Evolutionary conservation across 1,139 yeast genomes (phyloP).

Genomic region (Zhuliangozyma blackwelliae): DNA sequence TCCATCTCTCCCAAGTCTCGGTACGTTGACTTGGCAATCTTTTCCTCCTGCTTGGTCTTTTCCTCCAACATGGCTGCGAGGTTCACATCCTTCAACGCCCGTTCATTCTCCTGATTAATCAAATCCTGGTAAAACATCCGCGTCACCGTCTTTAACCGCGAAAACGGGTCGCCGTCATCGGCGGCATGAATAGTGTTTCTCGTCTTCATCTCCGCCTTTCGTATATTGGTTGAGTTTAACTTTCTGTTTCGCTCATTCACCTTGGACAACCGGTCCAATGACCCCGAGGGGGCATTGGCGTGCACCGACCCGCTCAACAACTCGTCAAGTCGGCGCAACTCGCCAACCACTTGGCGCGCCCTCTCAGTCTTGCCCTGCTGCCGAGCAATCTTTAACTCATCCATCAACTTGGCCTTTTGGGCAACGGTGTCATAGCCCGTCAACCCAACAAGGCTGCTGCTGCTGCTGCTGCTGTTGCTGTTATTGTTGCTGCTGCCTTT

Average conservation of each 20-base stretch:
- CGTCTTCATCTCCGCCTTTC: conserved; percentile 69
- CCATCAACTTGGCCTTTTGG: conserved; percentile 68
- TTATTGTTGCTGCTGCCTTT: no score
- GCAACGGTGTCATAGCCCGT: conserved; percentile 68
- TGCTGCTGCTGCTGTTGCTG: no score
- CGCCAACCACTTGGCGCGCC: conserved; percentile 50
- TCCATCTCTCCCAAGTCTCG: conserved; percentile 45
- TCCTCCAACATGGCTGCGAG: conserved; percentile 33
- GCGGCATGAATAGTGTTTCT: conserved; percentile 40
- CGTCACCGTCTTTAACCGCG: conserved; percentile 82
- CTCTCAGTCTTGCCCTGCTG: conserved; percentile 57
- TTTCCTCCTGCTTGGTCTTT: conserved; percentile 34
- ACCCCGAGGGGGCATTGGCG: conserved; percentile 9
- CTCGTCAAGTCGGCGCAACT: conserved; percentile 37
- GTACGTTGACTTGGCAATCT: conserved; percentile 40
- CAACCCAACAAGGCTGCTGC: conserved; percentile 28
- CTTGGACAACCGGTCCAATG: conserved; percentile 43
- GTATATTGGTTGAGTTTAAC: conserved; percentile 69
- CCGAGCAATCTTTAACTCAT: conserved; percentile 70
- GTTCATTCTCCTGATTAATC: conserved; percentile 41
- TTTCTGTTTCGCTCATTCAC: conserved; percentile 81
- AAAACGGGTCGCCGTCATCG: conserved; percentile 77
- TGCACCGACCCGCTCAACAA: conserved; percentile 15
- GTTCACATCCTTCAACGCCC: conserved; percentile 41
- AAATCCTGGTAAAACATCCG: conserved; percentile 68